Evolutionary conservation across 148 eudicot genomes (phyloP).

Genomic region (Vaccinium vitisidaea): DNA sequence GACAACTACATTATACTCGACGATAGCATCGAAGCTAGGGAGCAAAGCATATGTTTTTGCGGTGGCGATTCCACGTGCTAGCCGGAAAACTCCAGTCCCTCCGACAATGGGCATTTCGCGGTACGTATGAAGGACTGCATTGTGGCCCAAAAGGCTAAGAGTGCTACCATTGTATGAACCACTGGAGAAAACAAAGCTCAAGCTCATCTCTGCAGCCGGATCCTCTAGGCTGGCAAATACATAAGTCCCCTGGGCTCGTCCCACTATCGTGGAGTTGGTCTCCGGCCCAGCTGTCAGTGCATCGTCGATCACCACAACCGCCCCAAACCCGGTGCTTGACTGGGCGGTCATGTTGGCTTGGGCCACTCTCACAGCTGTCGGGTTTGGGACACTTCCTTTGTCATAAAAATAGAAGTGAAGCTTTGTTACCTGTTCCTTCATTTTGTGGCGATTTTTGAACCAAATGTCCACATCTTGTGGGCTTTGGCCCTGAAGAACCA

Average conservation of each 20-base stretch:
- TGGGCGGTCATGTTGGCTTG: neutral
- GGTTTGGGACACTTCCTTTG: conserved; percentile 6
- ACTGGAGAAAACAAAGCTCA: conserved; percentile 22
- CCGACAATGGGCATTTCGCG: conserved; percentile 47
- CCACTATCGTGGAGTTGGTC: conserved; percentile 17
- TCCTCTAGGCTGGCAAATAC: conserved; percentile 16
- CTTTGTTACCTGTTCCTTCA: conserved; percentile 12
- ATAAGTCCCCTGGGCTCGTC: conserved; percentile 21
- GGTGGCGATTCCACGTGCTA: conserved; percentile 41
- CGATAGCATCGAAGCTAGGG: conserved; percentile 26
- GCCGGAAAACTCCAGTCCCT: conserved; percentile 40
- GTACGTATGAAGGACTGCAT: conserved; percentile 15
- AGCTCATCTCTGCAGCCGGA: conserved; percentile 8
- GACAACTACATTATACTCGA: conserved; percentile 39
- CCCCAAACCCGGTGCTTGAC: conserved; percentile 12
- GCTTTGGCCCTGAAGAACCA: neutral
- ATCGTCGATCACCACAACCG: conserved; percentile 12
- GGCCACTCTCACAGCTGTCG: conserved; percentile 14
- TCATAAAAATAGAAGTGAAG: conserved; percentile 19
- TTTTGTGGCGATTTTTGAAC: neutral
- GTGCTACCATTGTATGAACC: conserved; percentile 40
- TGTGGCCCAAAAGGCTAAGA: conserved; percentile 25
- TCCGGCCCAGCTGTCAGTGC: conserved; percentile 21
- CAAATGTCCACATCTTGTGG: conserved; percentile 13
- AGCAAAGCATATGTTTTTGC: conserved; percentile 26